Percentiles rank a stretch among this genome's conserved stretches.
These are phyloP conservation scores for Wickerhamomyces chaumierensis DNA, from an alignment of 805 yeast genomes.

Conservation along the genomic window DNA sequence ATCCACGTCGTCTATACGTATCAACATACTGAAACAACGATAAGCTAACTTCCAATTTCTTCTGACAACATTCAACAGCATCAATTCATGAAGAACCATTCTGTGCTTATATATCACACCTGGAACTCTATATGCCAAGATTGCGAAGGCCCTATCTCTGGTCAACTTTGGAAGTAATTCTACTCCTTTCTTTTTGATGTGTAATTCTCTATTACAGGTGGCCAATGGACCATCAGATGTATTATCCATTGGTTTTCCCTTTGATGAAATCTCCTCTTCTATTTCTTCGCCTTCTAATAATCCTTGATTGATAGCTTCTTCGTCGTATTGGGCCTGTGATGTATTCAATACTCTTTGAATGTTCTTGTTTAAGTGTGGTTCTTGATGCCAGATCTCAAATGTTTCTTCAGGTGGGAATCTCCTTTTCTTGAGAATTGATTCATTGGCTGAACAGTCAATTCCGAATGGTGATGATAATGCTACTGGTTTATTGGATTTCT, in stretches of 20 bases:
- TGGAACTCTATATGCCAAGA: background rate
- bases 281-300: constrained; percentile 10
- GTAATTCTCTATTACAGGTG: no score
- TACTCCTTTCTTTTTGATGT: constrained; percentile 2
- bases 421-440: background rate
- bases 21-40: constrained; percentile 35
- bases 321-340: background rate
- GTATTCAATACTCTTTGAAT: constrained; percentile 1
- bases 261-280: constrained; percentile 1
- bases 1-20: constrained; percentile 39
- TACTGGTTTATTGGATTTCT: no score
- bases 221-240: no score
- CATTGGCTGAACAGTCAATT: background rate
- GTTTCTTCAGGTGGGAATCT: constrained; percentile 11
- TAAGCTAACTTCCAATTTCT: constrained; percentile 47
- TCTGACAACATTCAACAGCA: constrained; percentile 37
- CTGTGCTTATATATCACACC: constrained; percentile 6
- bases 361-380: constrained; percentile 6
- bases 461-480: background rate
- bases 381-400: constrained; percentile 15
- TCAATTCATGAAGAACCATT: constrained; percentile 5
- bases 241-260: no score
- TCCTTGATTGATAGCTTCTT: background rate
- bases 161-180: constrained; percentile 8
- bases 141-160: background rate